phyloP scores from a whole-genome alignment of 225 moss, liverwort and hornwort species.

The Pleurozium schreberi region DNA sequence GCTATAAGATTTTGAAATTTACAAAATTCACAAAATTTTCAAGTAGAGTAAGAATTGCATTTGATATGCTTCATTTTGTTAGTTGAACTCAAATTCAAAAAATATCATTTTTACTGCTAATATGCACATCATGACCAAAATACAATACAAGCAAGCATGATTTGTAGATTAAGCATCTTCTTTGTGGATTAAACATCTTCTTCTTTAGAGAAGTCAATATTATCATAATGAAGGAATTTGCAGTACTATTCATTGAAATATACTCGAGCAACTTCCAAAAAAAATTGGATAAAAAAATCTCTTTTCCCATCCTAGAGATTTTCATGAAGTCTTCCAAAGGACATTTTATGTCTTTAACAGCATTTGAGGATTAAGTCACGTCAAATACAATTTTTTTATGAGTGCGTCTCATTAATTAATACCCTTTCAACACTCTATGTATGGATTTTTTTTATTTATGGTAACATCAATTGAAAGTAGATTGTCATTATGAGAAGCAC shows the following conservation, averaged over 20 bases:
- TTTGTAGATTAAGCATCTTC: background rate
- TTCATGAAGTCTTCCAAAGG: too few species aligned
- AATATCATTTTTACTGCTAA: background rate
- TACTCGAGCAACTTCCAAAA: background rate
- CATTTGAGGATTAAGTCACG: too few species aligned
- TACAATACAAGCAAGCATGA: background rate
- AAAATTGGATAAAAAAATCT: background rate
- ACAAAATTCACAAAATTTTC: background rate
- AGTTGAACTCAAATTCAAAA: background rate
- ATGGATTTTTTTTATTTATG: background rate
- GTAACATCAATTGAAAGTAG: background rate
- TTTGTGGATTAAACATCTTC: background rate
- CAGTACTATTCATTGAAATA: rapidly evolving
- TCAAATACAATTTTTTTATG: too few species aligned
- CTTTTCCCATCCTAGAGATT: too few species aligned
- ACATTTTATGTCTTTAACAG: too few species aligned
- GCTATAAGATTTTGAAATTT: background rate
- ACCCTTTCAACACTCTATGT: background rate
- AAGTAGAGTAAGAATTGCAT: background rate
- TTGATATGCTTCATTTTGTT: background rate
- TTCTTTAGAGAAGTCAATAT: background rate
- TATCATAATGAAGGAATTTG: background rate
- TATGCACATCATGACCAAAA: background rate
- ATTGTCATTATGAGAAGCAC: background rate
- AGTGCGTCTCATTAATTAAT: background rate